phyloP scores from a whole-genome alignment of 2,329 filamentous ascomycete species.

The Zymoseptoria ardabiliae region DNA sequence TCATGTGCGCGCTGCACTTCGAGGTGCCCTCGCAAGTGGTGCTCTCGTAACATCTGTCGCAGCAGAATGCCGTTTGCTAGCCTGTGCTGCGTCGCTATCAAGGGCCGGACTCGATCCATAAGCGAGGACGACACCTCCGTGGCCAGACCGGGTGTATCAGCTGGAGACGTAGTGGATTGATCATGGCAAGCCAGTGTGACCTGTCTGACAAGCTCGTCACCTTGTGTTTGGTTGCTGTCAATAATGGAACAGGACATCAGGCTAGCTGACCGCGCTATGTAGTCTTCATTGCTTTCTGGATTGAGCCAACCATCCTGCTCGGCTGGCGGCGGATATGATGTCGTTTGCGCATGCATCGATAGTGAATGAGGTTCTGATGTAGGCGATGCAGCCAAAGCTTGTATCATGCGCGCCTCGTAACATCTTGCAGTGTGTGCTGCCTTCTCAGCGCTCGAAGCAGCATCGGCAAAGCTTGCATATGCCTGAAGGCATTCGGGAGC shows the following conservation, averaged over 20 bases:
- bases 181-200: neutral
- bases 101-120: constrained; percentile 37
- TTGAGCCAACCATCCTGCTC: neutral
- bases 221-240: neutral
- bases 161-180: neutral
- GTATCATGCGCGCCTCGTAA: neutral
- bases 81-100: constrained; percentile 66
- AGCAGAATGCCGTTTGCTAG: constrained; percentile 73
- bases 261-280: constrained; percentile 3
- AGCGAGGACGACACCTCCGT: constrained; percentile 1
- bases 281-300: neutral
- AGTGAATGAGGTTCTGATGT: neutral
- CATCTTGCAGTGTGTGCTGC: neutral
- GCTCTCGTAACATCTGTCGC: constrained; percentile 65
- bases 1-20: constrained; percentile 72
- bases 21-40: constrained; percentile 66
- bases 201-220: neutral
- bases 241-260: constrained; percentile 2
- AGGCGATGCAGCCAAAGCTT: neutral
- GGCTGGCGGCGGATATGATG: neutral
- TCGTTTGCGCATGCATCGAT: neutral
- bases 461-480: neutral
- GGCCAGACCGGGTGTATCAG: neutral
- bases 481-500: neutral
- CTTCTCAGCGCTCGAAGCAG: neutral